Base-by-base conservation (phyloP, 2,329 filamentous ascomycete species). In the Nemania sp. region DNA sequence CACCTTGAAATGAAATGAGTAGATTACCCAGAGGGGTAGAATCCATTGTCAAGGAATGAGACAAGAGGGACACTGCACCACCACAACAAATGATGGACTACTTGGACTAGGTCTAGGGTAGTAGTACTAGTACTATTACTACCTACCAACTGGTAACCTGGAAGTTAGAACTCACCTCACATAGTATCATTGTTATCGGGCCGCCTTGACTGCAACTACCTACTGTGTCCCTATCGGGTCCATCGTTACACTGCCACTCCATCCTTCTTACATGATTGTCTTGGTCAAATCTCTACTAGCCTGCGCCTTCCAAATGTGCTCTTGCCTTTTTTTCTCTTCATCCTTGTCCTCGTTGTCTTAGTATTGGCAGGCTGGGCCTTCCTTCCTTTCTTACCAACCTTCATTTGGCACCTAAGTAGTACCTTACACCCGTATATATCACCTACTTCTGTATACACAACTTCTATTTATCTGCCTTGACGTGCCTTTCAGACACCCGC, bases 301-400 rank as follows among this genome's bases (percentile, higher is more conserved):
- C 39, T 62, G 51, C 3, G 20, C 49, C 57, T 62, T 59, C 56
- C 59, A 46, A 56, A 54, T 63, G 40, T 29, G 29, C 32, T 39
- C 51, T 39, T 63, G 46, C 35, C 54, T 57, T 49, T 51, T 54
- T 50, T 57, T 60, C 53, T 51, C 50, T 50, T 57, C 59, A 29
- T 46, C 49, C 46, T 60, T 25, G 57, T 56, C 45, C 6, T 54
- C 15, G 60, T 39, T 7, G 25, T 39, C 35, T n/a, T 4, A 48
- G 46, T 17, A 43, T 51, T 55, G 57, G 56, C 47, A 40, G 51
- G 63, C 60, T 59, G 54, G 55, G 5, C 54, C 54, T 55, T 9
- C 54, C 54, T 55, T 53, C 48, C 63, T 43, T 4, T 32, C 21
- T 29, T 32, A 25, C 62, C 59, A 60, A 58, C 62, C 59, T 57